phyloP scores from a whole-genome alignment of 2,329 filamentous ascomycete genomes.

The Blastomyces emzantsi region DNA sequence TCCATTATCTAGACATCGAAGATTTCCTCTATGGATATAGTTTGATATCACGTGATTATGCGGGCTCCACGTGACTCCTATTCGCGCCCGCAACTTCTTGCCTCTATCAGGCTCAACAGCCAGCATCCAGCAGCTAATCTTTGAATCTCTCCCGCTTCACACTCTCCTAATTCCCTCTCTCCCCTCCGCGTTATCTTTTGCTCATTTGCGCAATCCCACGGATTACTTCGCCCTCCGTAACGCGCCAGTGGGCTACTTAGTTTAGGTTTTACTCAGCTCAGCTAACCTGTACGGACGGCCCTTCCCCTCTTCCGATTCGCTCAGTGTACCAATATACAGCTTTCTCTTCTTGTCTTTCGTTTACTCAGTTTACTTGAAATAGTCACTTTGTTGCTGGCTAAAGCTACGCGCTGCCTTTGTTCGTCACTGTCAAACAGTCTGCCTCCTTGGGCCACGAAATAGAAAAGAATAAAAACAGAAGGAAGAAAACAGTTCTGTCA shows the following conservation, averaged over 20 bases:
- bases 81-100: too few relatives aligned
- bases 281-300: neutral
- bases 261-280: neutral
- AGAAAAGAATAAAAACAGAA: too few relatives aligned
- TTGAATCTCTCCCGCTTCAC: neutral
- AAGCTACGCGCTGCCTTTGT: neutral
- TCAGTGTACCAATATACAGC: neutral
- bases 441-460: neutral
- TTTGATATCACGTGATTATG: too few relatives aligned
- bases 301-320: neutral
- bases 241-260: neutral
- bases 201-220: neutral
- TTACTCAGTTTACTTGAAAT: neutral
- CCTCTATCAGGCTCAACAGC: neutral
- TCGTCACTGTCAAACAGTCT: neutral
- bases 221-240: neutral
- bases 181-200: neutral
- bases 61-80: too few relatives aligned
- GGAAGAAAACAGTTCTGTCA: neutral
- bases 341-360: conserved; percentile 1
- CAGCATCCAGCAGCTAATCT: neutral
- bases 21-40: too few relatives aligned
- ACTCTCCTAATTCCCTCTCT: neutral
- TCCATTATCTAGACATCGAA: too few relatives aligned
- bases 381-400: neutral